These are phyloP conservation scores for Mrakia hoshinonis DNA, from an alignment of 768 basidiomycete species.

Conservation along the genomic window DNA sequence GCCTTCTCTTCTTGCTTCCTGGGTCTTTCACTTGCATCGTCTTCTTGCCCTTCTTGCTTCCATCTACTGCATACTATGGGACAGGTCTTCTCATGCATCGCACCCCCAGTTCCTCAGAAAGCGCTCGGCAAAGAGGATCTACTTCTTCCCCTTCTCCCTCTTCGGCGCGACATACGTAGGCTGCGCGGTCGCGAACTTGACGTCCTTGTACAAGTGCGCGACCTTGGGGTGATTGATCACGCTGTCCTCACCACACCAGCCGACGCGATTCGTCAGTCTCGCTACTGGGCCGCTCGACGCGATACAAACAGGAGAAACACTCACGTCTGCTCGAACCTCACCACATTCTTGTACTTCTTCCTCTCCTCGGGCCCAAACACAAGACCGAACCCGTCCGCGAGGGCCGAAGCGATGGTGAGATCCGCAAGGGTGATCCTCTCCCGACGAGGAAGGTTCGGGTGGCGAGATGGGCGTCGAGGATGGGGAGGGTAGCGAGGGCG, in stretches of 20 bases:
- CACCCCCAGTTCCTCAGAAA: too few relatives aligned
- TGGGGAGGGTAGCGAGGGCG: conserved; percentile 52
- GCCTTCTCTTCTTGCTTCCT: too few relatives aligned
- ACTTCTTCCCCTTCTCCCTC: too few relatives aligned
- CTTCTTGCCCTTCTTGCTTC: too few relatives aligned
- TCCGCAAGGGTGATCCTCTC: conserved; percentile 95
- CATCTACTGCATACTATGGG: too few relatives aligned
- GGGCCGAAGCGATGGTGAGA: conserved; percentile 54
- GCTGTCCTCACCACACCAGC: conserved; percentile 25
- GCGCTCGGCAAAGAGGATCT: too few relatives aligned
- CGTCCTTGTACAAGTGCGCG: conserved; percentile 54
- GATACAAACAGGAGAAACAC: too few relatives aligned
- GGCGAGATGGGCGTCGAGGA: conserved; percentile 64
- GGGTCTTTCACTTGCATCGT: too few relatives aligned
- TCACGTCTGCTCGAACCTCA: conserved; percentile 75
- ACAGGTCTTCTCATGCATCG: too few relatives aligned
- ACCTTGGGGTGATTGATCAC: conserved; percentile 73
- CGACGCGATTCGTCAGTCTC: neutral
- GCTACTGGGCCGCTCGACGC: neutral
- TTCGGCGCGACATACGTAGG: conserved; percentile 59
- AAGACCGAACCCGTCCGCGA: conserved; percentile 41
- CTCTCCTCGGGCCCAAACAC: conserved; percentile 24
- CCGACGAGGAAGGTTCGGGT: conserved; percentile 81
- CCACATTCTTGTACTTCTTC: conserved; percentile 57
- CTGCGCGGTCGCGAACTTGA: conserved; percentile 52